Conservation (phyloP, 495 filamentous ascomycete species). For the Trichoderma reesei region DNA sequence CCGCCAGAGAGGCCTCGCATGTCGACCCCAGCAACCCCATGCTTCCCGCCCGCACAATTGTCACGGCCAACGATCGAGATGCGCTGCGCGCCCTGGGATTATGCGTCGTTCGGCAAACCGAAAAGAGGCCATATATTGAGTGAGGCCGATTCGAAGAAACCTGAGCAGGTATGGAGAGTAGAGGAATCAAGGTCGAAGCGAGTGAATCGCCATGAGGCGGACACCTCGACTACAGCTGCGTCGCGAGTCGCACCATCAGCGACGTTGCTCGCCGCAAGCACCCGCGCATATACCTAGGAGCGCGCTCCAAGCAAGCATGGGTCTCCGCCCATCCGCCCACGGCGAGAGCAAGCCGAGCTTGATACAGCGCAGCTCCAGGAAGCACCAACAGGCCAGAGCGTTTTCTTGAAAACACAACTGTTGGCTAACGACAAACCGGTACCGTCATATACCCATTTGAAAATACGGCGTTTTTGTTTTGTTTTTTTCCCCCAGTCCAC, state of each 20-base stretch:
- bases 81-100: constrained; percentile 70
- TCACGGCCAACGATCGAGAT: constrained; percentile 64
- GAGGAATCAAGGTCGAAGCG: background rate
- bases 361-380: background rate
- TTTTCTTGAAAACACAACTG: background rate
- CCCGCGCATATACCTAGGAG: background rate
- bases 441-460: constrained; percentile 8
- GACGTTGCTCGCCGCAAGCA: background rate
- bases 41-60: constrained; percentile 72
- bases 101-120: constrained; percentile 73
- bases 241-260: background rate
- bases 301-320: background rate
- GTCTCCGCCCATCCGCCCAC: background rate
- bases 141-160: too few relatives aligned
- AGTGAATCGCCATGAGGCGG: background rate
- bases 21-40: constrained; percentile 83
- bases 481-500: background rate
- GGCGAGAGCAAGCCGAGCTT: background rate
- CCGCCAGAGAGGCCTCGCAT: constrained; percentile 81
- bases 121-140: constrained; percentile 85
- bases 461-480: constrained; percentile 6
- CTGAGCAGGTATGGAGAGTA: background rate
- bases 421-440: background rate
- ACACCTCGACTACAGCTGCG: background rate
- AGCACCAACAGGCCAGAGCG: background rate